Conservation (phyloP, 768 basidiomycete species). For the Boletus rubroflammeus region DNA sequence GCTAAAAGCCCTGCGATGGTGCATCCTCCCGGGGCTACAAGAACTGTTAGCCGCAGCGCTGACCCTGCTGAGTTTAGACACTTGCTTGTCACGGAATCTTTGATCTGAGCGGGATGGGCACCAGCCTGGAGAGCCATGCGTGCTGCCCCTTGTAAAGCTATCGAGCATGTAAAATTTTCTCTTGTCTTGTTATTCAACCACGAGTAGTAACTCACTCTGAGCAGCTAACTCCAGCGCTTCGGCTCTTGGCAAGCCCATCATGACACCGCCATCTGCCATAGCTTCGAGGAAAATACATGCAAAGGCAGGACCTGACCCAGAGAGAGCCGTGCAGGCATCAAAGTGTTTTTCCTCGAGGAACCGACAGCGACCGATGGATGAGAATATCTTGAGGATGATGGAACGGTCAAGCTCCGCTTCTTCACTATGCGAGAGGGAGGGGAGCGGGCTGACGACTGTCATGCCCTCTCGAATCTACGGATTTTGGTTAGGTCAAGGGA, state of each 20-base stretch:
- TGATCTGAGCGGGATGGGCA: conserved; percentile 93
- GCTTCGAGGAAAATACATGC: conserved; percentile 96
- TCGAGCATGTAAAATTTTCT: neutral
- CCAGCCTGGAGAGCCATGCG: conserved; percentile 89
- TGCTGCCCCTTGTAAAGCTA: conserved; percentile 94
- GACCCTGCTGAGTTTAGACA: conserved; percentile 3
- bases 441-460: conserved; percentile 85
- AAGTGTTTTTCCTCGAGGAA: conserved; percentile 99
- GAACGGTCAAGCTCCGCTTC: conserved; percentile 55
- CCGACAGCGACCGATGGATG: conserved; percentile 91
- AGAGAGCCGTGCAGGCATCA: conserved; percentile 95
- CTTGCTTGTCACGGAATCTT: conserved; percentile 96
- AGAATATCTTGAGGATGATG: conserved; percentile 91
- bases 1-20: conserved; percentile 97
- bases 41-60: neutral
- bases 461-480: conserved; percentile 95
- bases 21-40: conserved; percentile 90
- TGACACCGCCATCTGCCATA: conserved; percentile 98
- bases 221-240: conserved; percentile 95
- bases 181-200: neutral
- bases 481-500: neutral
- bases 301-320: conserved; percentile 95
- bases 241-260: conserved; percentile 96
- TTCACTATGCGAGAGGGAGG: conserved; percentile 37
- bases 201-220: conserved; percentile 62